Conservation (phyloP, 805 yeast genomes). For the Metschnikowia hibisci region DNA sequence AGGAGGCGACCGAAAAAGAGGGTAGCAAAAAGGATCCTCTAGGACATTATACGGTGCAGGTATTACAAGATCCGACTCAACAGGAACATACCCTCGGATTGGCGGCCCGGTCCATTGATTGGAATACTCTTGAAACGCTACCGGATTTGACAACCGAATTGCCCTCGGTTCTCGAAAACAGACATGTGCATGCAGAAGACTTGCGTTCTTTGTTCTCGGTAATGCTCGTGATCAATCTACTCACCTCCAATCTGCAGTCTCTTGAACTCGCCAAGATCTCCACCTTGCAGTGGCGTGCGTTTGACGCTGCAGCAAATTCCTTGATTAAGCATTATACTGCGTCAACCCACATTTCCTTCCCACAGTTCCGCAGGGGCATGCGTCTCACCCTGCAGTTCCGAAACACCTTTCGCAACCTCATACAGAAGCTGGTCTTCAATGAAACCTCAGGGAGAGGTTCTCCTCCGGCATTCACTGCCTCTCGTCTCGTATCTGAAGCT, state of each 20-base stretch:
- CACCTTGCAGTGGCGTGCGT: constrained; percentile 36
- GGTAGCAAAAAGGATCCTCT: neutral
- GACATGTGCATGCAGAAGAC: neutral
- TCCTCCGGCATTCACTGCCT: constrained; percentile 3
- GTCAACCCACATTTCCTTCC: constrained; percentile 1
- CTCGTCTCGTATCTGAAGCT: constrained; percentile 41
- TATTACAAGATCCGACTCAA: constrained; percentile 3
- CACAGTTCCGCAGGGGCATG: constrained; percentile 5
- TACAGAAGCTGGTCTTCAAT: neutral
- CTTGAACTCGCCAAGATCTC: neutral
- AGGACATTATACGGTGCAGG: constrained; percentile 20
- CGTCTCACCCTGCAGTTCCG: constrained; percentile 4
- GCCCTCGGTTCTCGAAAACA: neutral
- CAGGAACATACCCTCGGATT: neutral
- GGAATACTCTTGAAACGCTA: constrained; percentile 34
- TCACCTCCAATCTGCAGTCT: neutral
- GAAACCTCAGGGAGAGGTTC: neutral
- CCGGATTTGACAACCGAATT: constrained; percentile 20
- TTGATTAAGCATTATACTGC: constrained; percentile 43
- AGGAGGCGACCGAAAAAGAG: constrained; percentile 1
- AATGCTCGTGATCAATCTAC: neutral
- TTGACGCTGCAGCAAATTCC: constrained; percentile 40
- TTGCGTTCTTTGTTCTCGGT: neutral
- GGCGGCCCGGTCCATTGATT: constrained; percentile 17
- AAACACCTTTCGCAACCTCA: neutral